Base-by-base conservation (phyloP, 2,329 filamentous ascomycete genomes). In the Scedosporium dehoogii region DNA sequence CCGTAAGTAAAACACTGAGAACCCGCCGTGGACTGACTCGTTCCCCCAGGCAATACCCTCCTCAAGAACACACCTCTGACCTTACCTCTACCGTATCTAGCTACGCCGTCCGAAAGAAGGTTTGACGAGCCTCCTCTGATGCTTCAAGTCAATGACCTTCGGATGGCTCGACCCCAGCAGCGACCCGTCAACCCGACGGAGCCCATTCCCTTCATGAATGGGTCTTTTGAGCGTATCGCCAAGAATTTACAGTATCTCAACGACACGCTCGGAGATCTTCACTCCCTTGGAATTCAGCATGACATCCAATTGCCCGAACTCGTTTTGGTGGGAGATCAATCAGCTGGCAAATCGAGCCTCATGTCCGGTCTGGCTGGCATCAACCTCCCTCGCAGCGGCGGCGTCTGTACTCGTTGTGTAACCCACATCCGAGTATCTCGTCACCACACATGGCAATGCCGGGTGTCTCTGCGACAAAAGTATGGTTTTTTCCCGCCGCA, bases 311-410 rank as follows among this genome's bases (percentile, higher is more conserved):
- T 96, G 0, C 91, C 92, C 0, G 90, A 91, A 67, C 85, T 96
- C 9, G 89, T 93, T 5, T 83, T 96, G 0, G 85, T 96, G 0
- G 92, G 92, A 0, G 91, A 96, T 58, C 92, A 96, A 69, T 90
- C 85, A 0, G 88, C 91, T 0, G 92, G 92, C 0, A 96, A 96
- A 70, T 91, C 87, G 0, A 91, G 77, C 29, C 69, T 83, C 4
- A 83, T 83, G 81, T 86, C 86, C 12, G 86, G 83, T 0, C 82
- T 89, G 57, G 79, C 82, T 0, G 88, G 87, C 3, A 86, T 94
- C 25, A 85, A 86, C 21, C 83, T 93, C 0, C 91, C 91, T 0
- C 81, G 88, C 1, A 84, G 82, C 48, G 82, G 83, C 3, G 88
- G 87, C 0, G 89, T 88, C 0, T 96, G 92, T 69, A 96, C 92